These are phyloP conservation scores for Naganishia antarctica DNA, from an alignment of 768 basidiomycete genomes.

Conservation along the genomic window DNA sequence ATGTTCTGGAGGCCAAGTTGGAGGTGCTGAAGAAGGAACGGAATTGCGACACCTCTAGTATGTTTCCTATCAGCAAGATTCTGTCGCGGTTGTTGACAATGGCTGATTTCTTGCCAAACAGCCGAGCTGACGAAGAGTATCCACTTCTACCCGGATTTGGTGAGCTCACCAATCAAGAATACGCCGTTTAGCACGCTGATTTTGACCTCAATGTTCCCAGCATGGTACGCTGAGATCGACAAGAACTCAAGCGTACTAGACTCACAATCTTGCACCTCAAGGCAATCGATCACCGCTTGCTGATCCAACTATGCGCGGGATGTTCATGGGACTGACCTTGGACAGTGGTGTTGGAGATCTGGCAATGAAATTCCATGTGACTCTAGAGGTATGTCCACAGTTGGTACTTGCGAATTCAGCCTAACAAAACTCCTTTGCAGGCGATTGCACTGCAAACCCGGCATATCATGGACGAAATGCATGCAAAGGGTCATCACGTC, in stretches of 20 bases:
- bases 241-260: background rate
- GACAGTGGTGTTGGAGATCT: slow-evolving; percentile 72
- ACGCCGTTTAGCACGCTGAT: background rate
- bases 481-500: slow-evolving; percentile 75
- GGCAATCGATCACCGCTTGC: slow-evolving; percentile 96
- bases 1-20: slow-evolving; percentile 65
- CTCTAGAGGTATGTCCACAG: slow-evolving; percentile 58
- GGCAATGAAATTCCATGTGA: slow-evolving; percentile 81
- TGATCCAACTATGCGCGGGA: slow-evolving; percentile 89
- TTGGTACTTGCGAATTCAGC: background rate
- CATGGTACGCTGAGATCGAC: slow-evolving; percentile 57
- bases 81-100: no score
- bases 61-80: no score
- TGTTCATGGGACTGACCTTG: slow-evolving; percentile 78
- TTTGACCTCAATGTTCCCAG: background rate
- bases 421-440: slow-evolving; percentile 29
- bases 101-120: slow-evolving; percentile 18
- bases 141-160: slow-evolving; percentile 89
- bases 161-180: slow-evolving; percentile 31
- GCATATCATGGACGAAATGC: slow-evolving; percentile 88
- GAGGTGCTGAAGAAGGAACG: slow-evolving; percentile 61
- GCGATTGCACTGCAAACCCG: slow-evolving; percentile 89
- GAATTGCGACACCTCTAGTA: slow-evolving; percentile 59
- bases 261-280: slow-evolving; percentile 41
- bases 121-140: slow-evolving; percentile 80